Conservation (phyloP, 306 rosid genomes). For the Mucuna pruriens region DNA sequence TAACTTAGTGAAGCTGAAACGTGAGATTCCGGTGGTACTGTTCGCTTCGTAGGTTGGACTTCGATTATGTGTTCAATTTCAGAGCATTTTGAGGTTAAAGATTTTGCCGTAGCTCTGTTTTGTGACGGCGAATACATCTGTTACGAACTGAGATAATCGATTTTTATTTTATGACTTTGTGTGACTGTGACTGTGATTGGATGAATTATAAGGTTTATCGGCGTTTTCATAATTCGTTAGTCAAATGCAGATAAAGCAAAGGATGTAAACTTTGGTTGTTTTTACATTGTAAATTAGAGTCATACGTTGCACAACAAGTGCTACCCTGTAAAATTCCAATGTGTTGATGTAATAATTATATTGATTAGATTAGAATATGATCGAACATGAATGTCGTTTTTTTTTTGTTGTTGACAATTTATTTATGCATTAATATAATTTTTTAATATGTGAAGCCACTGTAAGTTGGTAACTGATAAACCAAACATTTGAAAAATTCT, state of each 20-base stretch:
- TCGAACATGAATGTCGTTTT: neutral
- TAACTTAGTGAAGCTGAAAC: conserved; percentile 13
- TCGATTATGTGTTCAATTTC: neutral
- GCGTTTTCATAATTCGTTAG: neutral
- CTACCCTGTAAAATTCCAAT: neutral
- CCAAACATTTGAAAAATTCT: conserved; percentile 17
- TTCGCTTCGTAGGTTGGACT: conserved; percentile 6
- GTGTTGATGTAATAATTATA: neutral
- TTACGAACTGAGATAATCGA: neutral
- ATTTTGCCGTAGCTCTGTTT: neutral
- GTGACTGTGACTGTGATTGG: neutral
- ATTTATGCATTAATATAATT: neutral
- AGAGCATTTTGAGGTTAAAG: neutral
- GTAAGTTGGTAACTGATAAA: neutral
- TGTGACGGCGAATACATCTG: neutral
- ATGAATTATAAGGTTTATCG: neutral
- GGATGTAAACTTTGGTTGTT: neutral
- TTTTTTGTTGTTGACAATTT: neutral
- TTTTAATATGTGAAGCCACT: neutral
- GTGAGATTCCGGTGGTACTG: conserved; percentile 20
- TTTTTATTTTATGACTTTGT: neutral
- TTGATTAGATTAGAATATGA: neutral
- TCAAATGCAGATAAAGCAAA: neutral
- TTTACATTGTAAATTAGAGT: neutral
- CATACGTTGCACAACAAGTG: neutral